phyloP scores from a whole-genome alignment of 345 rosid genomes.

The Rhodamnia argentea region DNA sequence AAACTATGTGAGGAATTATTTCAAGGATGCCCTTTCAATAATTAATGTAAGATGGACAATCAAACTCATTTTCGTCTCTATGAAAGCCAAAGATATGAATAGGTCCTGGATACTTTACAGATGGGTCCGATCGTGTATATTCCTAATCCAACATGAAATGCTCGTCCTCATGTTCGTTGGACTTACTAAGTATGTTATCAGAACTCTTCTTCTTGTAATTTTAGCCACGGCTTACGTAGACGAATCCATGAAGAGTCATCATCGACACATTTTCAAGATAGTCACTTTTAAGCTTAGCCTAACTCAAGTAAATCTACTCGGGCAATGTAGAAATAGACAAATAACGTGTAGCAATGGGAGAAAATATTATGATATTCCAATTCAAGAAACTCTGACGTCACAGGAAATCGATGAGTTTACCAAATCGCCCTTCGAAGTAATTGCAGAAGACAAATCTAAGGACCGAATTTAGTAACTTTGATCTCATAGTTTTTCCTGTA shows the following conservation, averaged over 20 bases:
- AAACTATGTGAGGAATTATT: neutral
- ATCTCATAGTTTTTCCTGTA: neutral
- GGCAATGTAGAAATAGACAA: neutral
- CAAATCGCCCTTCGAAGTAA: neutral
- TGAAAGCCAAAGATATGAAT: neutral
- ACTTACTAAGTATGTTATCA: neutral
- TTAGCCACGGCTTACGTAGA: neutral
- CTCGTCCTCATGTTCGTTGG: neutral
- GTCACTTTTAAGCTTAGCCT: neutral
- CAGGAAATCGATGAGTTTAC: neutral
- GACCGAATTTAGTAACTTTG: neutral
- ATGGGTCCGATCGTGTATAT: neutral
- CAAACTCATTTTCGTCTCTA: neutral
- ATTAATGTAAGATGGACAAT: neutral
- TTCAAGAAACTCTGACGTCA: neutral
- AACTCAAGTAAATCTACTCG: neutral
- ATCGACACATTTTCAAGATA: neutral
- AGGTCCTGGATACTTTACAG: neutral
- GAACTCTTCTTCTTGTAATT: neutral
- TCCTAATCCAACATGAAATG: neutral
- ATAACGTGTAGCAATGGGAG: neutral
- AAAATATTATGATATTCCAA: neutral
- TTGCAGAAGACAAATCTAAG: neutral
- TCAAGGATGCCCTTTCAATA: neutral
- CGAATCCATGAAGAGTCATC: neutral